phyloP scores from a whole-genome alignment of 1,139 yeast species.

The Torulaspora globosa region DNA sequence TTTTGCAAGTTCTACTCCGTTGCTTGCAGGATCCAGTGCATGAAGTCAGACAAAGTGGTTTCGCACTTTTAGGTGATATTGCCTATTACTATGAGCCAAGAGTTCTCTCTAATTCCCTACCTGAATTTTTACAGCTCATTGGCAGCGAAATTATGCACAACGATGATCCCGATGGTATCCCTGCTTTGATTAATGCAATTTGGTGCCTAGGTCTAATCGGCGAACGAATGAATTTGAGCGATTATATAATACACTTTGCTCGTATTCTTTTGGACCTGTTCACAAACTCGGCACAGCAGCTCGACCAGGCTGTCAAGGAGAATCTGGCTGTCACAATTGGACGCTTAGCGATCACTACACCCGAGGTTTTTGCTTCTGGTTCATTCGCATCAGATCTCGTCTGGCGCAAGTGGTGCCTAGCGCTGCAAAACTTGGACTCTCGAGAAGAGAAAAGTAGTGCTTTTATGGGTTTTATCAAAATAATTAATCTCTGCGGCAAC shows the following conservation, averaged over 20 bases:
- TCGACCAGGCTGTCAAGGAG: conserved; percentile 57
- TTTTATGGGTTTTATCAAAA: conserved; percentile 34
- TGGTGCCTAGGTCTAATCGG: conserved; percentile 92
- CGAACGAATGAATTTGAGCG: conserved; percentile 56
- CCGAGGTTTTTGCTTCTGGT: conserved; percentile 53
- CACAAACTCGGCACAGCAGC: conserved; percentile 44
- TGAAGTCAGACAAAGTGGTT: conserved; percentile 90
- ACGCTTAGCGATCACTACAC: conserved; percentile 68
- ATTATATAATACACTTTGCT: conserved; percentile 59
- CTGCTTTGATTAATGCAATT: conserved; percentile 77
- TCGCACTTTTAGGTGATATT: conserved; percentile 85
- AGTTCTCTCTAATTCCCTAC: conserved; percentile 40
- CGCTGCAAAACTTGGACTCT: conserved; percentile 28
- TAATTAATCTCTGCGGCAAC: conserved; percentile 27
- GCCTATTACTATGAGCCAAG: conserved; percentile 51
- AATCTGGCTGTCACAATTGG: conserved; percentile 93
- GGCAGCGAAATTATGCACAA: conserved; percentile 56
- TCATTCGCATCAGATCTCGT: conserved; percentile 29
- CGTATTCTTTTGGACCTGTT: conserved; percentile 63
- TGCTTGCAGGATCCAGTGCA: conserved; percentile 73
- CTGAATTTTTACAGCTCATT: conserved; percentile 56
- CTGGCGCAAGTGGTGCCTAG: conserved; percentile 33
- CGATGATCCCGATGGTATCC: conserved; percentile 46
- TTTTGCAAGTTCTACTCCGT: conserved; percentile 61
- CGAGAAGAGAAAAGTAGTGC: conserved; percentile 37